Evolutionary conservation across 495 filamentous ascomycete genomes (phyloP).

Genomic region (Bathelium albidoporum): DNA sequence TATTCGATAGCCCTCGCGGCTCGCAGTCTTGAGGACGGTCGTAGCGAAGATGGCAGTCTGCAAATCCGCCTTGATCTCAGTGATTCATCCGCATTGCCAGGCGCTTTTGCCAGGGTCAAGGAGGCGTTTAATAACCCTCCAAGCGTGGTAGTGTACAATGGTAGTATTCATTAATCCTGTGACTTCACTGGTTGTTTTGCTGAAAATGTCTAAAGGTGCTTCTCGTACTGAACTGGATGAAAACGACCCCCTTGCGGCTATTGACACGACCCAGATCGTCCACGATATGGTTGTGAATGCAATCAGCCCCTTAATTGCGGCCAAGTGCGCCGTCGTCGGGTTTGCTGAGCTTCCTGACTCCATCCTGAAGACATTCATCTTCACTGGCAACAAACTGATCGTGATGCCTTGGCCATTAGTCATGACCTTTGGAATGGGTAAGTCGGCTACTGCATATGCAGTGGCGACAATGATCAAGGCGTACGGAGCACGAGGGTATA

Average conservation of each 20-base stretch:
- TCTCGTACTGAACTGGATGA: neutral
- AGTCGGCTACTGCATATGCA: slow-evolving; percentile 31
- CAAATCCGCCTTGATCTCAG: slow-evolving; percentile 34
- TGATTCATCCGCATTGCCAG: slow-evolving; percentile 29
- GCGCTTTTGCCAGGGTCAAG: slow-evolving; percentile 32
- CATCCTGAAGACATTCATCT: slow-evolving; percentile 36
- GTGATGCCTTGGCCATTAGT: slow-evolving; percentile 23
- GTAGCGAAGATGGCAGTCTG: slow-evolving; percentile 22
- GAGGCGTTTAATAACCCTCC: slow-evolving; percentile 21
- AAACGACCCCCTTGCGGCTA: slow-evolving; percentile 23
- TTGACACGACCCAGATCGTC: slow-evolving; percentile 22
- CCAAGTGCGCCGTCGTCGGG: slow-evolving; percentile 33
- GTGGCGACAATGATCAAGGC: slow-evolving; percentile 28
- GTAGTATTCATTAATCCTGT: neutral
- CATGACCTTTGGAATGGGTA: slow-evolving; percentile 30
- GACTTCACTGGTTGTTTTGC: neutral
- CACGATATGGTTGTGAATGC: slow-evolving; percentile 33
- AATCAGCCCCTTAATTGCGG: slow-evolving; percentile 34
- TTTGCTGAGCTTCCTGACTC: slow-evolving; percentile 33
- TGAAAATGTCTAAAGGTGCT: neutral
- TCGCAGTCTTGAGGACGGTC: slow-evolving; percentile 15
- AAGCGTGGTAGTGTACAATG: slow-evolving; percentile 32
- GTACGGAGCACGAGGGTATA: slow-evolving; percentile 28
- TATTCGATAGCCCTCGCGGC: slow-evolving; percentile 39
- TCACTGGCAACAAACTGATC: slow-evolving; percentile 37